Base-by-base conservation (phyloP, 1,139 yeast genomes). In the Saccharomyces hybrid region DNA sequence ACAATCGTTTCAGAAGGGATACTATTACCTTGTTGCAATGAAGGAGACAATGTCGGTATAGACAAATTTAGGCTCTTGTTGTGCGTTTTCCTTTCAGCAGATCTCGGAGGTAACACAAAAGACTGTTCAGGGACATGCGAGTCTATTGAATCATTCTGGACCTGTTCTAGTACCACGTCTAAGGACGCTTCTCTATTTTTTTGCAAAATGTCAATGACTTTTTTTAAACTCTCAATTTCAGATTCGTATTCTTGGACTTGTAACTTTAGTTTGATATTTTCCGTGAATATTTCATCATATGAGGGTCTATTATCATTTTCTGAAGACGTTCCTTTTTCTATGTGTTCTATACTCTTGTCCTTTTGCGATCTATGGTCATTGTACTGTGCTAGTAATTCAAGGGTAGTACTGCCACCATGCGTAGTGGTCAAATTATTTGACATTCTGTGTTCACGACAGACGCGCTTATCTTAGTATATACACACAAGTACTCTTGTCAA, bases 251-350 rank as follows among this genome's bases (percentile, higher is more conserved):
- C 67, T 47, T 63, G 55, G 7, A 64, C 50, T 52, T 64, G 64
- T 27, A 64, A 50, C 51, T 60, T 61, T 31, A 68, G 55, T 53
- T 59, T 60, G 5, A 63, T 61, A 50, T 68, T 68, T 50, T 68
- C 71, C 50, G 64, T 64, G 49, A 62, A 60, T 13, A 67, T 57
- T n/a, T 64, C 68, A 52, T 67, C 70, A 55, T 67, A 66, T 5
- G 64, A 51, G 7, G 61, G 63, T 41, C 57, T 55, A 14, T 56
- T 49, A n/a, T 59, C 54, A 48, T 50, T 25, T 14, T 46, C 47
- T 46, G 47, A 26, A 25, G 47, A 27, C 14, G 16, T 31, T 11
- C 28, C 44, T 20, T 47, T 47, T 25, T 58, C 61, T 26, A 57
- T 54, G 16, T 55, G 47, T 26, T 59, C 58, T 29, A 59, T 29